These are phyloP conservation scores for Dothistroma pini DNA, from an alignment of 2,329 filamentous ascomycete species.

Conservation along the genomic window DNA sequence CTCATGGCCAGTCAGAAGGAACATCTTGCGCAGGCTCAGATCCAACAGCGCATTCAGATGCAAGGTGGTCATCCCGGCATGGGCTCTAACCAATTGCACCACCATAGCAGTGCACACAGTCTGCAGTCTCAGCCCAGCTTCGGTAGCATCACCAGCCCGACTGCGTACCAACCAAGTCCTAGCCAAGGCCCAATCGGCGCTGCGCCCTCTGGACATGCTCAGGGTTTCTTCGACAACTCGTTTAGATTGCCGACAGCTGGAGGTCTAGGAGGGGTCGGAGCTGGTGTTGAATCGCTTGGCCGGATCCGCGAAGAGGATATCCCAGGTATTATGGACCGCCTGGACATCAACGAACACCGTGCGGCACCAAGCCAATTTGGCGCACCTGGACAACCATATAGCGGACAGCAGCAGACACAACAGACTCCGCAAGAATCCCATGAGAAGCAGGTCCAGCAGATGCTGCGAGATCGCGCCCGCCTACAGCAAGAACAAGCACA, in stretches of 20 bases:
- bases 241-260: constrained; percentile 39
- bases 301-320: constrained; percentile 66
- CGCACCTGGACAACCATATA: constrained; percentile 44
- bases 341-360: constrained; percentile 55
- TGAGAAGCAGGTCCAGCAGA: constrained; percentile 55
- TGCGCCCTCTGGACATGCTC: constrained; percentile 35
- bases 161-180: constrained; percentile 57
- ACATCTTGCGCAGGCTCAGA: constrained; percentile 81
- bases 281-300: constrained; percentile 43
- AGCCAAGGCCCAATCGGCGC: constrained; percentile 45
- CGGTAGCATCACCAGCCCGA: constrained; percentile 85
- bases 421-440: constrained; percentile 43
- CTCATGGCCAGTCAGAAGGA: constrained; percentile 95
- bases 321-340: constrained; percentile 60
- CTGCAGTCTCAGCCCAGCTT: constrained; percentile 97
- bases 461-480: constrained; percentile 59
- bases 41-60: constrained; percentile 68
- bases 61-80: constrained; percentile 48
- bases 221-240: constrained; percentile 67
- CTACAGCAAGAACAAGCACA: constrained; percentile 60
- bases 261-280: constrained; percentile 45
- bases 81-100: constrained; percentile 62
- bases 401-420: constrained; percentile 40
- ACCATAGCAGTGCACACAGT: constrained; percentile 92
- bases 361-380: constrained; percentile 49